Percentiles rank a stretch among this genome's conserved stretches.
These are phyloP conservation scores for Eucalyptus pauciflora DNA, from an alignment of 345 rosid genomes.

Conservation along the genomic window DNA sequence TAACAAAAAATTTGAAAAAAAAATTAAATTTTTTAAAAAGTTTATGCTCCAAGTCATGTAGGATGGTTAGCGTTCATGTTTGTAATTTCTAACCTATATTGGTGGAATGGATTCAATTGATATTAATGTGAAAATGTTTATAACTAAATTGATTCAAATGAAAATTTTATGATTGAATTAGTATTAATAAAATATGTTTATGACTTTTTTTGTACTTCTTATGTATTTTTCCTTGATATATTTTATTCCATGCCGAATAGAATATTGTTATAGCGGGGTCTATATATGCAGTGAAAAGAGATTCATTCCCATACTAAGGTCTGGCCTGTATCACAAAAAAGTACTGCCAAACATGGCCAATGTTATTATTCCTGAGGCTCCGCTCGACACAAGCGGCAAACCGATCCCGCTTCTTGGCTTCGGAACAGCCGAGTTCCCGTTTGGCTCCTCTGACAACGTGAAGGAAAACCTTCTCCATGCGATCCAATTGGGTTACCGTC, in stretches of 20 bases:
- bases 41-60: too few species aligned
- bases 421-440: slow-evolving; percentile 1
- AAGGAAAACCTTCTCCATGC: slow-evolving; percentile 10
- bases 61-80: fast-evolving
- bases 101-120: background rate
- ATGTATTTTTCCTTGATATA: background rate
- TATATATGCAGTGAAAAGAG: background rate
- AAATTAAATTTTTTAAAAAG: too few species aligned
- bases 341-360: background rate
- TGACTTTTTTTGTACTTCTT: background rate
- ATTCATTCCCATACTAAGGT: background rate
- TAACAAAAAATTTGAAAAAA: too few species aligned
- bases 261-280: background rate
- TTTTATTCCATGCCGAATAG: background rate
- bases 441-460: background rate
- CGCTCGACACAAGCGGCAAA: background rate
- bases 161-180: background rate
- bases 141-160: too few species aligned
- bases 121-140: too few species aligned
- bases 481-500: slow-evolving; percentile 16
- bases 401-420: slow-evolving; percentile 6
- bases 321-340: background rate
- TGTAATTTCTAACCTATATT: background rate
- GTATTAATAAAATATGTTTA: background rate
- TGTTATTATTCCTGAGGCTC: background rate